A percentile compares a stretch with the other conserved stretches of the same genome.
phyloP scores from a whole-genome alignment of 768 basidiomycete species.

The Trametes elegans region DNA sequence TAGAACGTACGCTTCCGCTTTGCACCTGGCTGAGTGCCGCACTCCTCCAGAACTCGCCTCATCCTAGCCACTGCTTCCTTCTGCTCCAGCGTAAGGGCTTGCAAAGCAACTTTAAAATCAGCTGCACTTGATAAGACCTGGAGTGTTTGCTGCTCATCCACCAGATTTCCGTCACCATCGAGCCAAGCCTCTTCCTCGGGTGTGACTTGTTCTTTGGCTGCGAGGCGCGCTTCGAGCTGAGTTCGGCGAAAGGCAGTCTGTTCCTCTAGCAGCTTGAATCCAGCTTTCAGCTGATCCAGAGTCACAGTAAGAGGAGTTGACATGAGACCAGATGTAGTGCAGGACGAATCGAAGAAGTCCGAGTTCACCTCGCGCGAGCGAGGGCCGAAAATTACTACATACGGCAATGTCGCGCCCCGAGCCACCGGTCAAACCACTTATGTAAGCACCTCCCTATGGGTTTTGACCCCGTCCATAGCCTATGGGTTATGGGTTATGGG shows the following conservation, averaged over 20 bases:
- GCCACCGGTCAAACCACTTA: no score
- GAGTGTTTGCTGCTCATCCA: not conserved
- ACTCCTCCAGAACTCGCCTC: not conserved
- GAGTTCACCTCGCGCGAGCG: no score
- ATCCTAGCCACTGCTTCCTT: not conserved
- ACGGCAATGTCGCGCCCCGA: no score
- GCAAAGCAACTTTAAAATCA: not conserved
- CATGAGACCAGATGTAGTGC: not conserved
- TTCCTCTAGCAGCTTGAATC: not conserved
- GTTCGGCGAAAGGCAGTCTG: not conserved
- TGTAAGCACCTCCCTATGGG: not conserved
- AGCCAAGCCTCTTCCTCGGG: not conserved
- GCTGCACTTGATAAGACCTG: not conserved
- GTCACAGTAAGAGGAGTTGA: not conserved
- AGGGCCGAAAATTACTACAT: no score
- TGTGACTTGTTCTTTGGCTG: not conserved
- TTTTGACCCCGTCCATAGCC: not conserved
- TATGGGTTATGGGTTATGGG: not conserved
- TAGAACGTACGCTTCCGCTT: not conserved
- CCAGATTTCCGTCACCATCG: not conserved
- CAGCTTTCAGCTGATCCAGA: not conserved
- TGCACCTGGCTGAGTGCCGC: not conserved
- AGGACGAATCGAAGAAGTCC: no score
- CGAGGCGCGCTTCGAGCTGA: not conserved
- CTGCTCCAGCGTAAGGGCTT: not conserved